A percentile compares a stretch with the other conserved stretches of the same genome.
phyloP scores from a whole-genome alignment of 495 filamentous ascomycete genomes.

The Penicillium cinerascens region DNA sequence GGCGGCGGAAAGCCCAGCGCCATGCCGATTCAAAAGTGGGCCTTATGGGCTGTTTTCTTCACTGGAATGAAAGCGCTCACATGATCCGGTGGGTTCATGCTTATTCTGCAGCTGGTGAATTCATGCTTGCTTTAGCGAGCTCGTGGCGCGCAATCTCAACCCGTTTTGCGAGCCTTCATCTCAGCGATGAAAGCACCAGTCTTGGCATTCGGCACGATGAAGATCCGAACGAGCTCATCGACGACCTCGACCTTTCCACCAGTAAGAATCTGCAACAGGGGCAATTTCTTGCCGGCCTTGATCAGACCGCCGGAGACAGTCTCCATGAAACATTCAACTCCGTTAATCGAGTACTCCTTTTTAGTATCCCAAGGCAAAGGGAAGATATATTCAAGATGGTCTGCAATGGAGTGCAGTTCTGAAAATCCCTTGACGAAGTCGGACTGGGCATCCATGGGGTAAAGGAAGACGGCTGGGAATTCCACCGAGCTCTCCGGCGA shows the following conservation, averaged over 20 bases:
- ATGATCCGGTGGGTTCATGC: background rate
- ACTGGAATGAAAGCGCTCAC: background rate
- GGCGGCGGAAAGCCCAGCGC: background rate
- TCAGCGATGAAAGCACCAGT: constrained; percentile 73
- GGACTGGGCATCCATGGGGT: constrained; percentile 71
- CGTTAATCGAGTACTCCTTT: constrained; percentile 57
- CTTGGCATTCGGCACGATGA: constrained; percentile 69
- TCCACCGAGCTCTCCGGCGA: constrained; percentile 64
- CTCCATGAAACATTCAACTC: constrained; percentile 89
- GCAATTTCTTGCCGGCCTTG: constrained; percentile 83
- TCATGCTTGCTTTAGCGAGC: background rate
- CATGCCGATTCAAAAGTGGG: background rate
- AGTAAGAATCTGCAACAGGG: constrained; percentile 68
- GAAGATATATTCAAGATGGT: constrained; percentile 79
- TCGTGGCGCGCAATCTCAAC: constrained; percentile 7
- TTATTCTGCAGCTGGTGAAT: background rate
- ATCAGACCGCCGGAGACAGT: constrained; percentile 74
- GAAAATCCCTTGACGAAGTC: constrained; percentile 87
- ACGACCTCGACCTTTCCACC: constrained; percentile 79
- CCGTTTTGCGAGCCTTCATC: constrained; percentile 65
- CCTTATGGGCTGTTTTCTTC: background rate
- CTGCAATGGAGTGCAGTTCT: constrained; percentile 64
- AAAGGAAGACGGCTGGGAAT: constrained; percentile 81
- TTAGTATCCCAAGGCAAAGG: constrained; percentile 77
- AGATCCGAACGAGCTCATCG: constrained; percentile 78